phyloP scores from a whole-genome alignment of 345 rosid species.

The Lagerstroemia speciosa region DNA sequence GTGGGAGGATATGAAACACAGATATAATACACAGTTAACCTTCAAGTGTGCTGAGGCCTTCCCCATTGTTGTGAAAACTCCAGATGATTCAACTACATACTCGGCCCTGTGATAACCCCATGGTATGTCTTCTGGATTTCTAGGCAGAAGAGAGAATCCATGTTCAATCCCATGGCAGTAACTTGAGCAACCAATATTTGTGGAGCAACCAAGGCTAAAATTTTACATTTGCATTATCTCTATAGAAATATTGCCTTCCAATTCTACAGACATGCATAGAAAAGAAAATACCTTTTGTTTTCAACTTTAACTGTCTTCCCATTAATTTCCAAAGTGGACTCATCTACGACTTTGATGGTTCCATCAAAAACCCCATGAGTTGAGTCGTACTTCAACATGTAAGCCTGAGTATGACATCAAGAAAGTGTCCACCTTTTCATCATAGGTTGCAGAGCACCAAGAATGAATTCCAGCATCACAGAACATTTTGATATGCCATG shows the following conservation, averaged over 20 bases:
- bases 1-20: neutral
- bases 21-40: slow-evolving; percentile 23
- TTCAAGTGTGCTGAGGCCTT: slow-evolving; percentile 57
- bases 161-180: neutral
- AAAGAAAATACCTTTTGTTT: slow-evolving; percentile 53
- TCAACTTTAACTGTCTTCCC: slow-evolving; percentile 70
- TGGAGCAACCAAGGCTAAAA: neutral
- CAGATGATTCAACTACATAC: slow-evolving; percentile 38
- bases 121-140: slow-evolving; percentile 36
- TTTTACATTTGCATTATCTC: neutral
- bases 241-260: neutral
- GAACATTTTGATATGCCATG: neutral
- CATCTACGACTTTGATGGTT: slow-evolving; percentile 62
- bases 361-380: slow-evolving; percentile 88
- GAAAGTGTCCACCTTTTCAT: neutral
- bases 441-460: neutral
- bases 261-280: neutral
- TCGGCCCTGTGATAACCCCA: slow-evolving; percentile 37
- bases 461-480: neutral
- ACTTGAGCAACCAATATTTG: neutral
- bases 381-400: slow-evolving; percentile 95
- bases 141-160: slow-evolving; percentile 3
- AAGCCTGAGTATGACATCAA: slow-evolving; percentile 50
- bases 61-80: slow-evolving; percentile 33
- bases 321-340: slow-evolving; percentile 80